Percentiles rank a stretch among this genome's conserved stretches.
Evolutionary conservation across 495 filamentous ascomycete genomes (phyloP).

Genomic region (Penicillium cinerascens): DNA sequence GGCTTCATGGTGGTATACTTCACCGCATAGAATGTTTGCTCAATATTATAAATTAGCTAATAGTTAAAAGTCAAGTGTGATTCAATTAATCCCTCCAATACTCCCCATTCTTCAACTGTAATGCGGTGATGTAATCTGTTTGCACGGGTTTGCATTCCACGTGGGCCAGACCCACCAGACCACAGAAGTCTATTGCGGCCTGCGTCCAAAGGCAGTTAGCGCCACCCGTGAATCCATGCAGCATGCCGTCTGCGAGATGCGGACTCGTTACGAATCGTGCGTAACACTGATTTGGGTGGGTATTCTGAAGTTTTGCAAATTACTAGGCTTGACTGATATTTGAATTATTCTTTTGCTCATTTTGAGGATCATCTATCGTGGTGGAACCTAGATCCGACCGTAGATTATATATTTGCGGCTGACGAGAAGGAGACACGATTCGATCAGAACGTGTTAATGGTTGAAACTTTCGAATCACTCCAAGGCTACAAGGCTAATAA

Average conservation of each 20-base stretch:
- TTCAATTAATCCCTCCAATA: neutral
- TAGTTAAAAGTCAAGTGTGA: neutral
- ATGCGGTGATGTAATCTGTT: conserved; percentile 26
- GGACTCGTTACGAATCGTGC: conserved; percentile 10
- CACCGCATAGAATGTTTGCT: conserved; percentile 49
- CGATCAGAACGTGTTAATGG: too few relatives aligned
- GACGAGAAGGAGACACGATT: too few relatives aligned
- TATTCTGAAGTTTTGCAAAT: neutral
- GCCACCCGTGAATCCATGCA: conserved; percentile 21
- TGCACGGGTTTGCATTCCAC: conserved; percentile 35
- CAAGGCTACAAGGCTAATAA: too few relatives aligned
- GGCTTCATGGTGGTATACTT: conserved; percentile 95
- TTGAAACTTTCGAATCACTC: too few relatives aligned
- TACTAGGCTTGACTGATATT: neutral
- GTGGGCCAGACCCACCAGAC: conserved; percentile 33
- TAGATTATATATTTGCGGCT: neutral
- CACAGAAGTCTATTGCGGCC: conserved; percentile 31
- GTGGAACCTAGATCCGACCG: neutral
- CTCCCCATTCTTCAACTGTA: neutral
- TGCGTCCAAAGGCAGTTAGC: conserved; percentile 27
- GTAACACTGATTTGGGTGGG: neutral
- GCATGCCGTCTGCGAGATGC: conserved; percentile 22
- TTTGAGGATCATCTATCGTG: neutral
- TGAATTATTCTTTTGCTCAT: neutral
- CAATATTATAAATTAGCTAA: neutral